A percentile compares a stretch with the other conserved stretches of the same genome.
Conservation (phyloP, 1,139 yeast genomes). For the Sugiyamaella japonica region DNA sequence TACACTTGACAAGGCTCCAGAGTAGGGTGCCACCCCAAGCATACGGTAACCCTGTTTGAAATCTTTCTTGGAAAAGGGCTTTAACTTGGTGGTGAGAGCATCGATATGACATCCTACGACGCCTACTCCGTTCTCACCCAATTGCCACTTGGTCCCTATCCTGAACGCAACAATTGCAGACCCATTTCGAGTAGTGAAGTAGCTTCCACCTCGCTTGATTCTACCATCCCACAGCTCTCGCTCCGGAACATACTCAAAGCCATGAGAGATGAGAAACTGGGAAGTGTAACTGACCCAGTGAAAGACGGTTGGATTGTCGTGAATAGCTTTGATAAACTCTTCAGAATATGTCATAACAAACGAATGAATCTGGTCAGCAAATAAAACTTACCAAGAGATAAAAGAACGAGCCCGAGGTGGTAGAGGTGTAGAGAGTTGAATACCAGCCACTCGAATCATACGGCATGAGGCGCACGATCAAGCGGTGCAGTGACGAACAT, state of each 20-base stretch:
- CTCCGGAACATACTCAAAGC: constrained; percentile 72
- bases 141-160: constrained; percentile 60
- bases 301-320: constrained; percentile 85
- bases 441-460: no score
- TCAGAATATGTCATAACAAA: constrained; percentile 41
- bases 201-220: constrained; percentile 57
- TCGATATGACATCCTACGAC: constrained; percentile 91
- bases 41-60: constrained; percentile 70
- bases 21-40: constrained; percentile 86
- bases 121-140: constrained; percentile 71
- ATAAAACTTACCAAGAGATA: no score
- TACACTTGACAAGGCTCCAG: constrained; percentile 67
- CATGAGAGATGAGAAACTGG: constrained; percentile 34
- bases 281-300: constrained; percentile 71
- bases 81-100: constrained; percentile 65
- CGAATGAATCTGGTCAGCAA: background rate
- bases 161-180: constrained; percentile 81
- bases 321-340: constrained; percentile 73
- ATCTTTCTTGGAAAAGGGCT: constrained; percentile 72
- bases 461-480: no score
- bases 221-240: constrained; percentile 60
- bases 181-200: constrained; percentile 72
- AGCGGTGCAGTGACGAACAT: no score
- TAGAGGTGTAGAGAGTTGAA: no score
- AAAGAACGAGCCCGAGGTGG: no score